Evolutionary conservation across 768 basidiomycete genomes (phyloP), one percentile per base, ranked within the genome.

Genomic region (Lentinula guzmanii): DNA sequence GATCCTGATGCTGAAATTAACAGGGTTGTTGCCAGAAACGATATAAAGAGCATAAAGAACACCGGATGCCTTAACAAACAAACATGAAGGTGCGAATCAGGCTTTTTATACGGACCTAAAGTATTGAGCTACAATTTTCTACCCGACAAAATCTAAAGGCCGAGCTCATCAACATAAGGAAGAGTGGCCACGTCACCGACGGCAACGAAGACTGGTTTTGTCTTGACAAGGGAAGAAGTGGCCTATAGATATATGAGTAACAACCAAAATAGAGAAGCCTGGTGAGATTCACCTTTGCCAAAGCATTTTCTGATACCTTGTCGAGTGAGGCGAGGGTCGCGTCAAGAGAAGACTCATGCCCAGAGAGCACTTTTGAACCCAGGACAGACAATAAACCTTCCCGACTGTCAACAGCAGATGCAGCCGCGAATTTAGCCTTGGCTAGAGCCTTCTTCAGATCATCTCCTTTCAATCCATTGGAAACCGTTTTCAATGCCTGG

Each of bases 351-450:
- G 81, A 74, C 43, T 83, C 75, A 55, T 76, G 70, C 57, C 82
- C 83, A 43, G 82, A 74, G 65, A 95, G 81, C 64, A 93, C 75
- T 78, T 88, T 85, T 33, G 84, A 71, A 34, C 88, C 90, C 60
- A 93, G 70, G 37, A 81, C 72, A 33, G 77, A 75, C 33, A 89
- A 71, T 34, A 91, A 69, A 18, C 91, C 90, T 8, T 86, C 86
- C 61, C 91, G 77, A 60, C 78, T 79, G 64, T 99, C 96, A 33
- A 82, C 66, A 52, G 81, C 77, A 61, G 75, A 79, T 2, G 95
- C 95, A 66, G 89, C 84, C 54, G 82, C 75, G 70, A 98, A 95
- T 74, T 90, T 95, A 64, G 96, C 93, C 72, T 93, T 93, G 10
- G 91, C 87, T 41, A 93, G 75, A 15, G 96, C 95, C 63, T 81